Evolutionary conservation across 176 grass and related monocot species (phyloP).

Genomic region (Elaeis guineensis): DNA sequence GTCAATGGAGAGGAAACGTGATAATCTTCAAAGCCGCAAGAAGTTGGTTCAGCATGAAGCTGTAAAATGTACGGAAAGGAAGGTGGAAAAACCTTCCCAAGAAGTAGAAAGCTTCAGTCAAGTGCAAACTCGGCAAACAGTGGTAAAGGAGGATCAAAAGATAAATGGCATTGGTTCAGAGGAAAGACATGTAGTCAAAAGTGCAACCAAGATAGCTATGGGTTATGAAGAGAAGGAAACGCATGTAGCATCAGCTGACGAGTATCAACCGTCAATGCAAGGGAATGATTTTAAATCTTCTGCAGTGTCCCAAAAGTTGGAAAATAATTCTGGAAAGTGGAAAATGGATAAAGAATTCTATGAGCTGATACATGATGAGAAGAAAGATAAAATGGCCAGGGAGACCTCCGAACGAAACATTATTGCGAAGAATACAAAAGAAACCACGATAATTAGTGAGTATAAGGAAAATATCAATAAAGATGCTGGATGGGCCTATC

Average conservation of each 20-base stretch:
- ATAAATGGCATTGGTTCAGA: constrained; percentile 10
- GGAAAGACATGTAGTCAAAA: constrained; percentile 14
- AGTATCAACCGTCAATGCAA: constrained; percentile 28
- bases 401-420: constrained; percentile 14
- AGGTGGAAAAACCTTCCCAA: constrained; percentile 4
- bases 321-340: constrained; percentile 54
- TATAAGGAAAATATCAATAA: constrained; percentile 35
- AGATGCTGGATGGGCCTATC: constrained; percentile 23
- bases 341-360: constrained; percentile 62
- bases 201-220: constrained; percentile 10
- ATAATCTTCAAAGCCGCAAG: constrained; percentile 53
- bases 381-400: constrained; percentile 17
- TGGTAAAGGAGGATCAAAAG: constrained; percentile 31
- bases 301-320: constrained; percentile 26
- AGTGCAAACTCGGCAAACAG: constrained; percentile 3
- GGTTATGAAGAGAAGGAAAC: constrained; percentile 26
- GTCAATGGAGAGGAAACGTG: constrained; percentile 68
- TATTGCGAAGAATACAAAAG: constrained; percentile 20
- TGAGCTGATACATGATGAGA: constrained; percentile 42
- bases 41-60: constrained; percentile 27
- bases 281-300: constrained; percentile 15
- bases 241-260: constrained; percentile 15
- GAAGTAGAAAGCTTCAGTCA: not conserved
- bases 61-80: constrained; percentile 32
- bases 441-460: constrained; percentile 12